Percentiles rank a stretch among this genome's conserved stretches.
Conservation (phyloP, 2,329 filamentous ascomycete species). For the Magnaporthiopsis rhizophila region DNA sequence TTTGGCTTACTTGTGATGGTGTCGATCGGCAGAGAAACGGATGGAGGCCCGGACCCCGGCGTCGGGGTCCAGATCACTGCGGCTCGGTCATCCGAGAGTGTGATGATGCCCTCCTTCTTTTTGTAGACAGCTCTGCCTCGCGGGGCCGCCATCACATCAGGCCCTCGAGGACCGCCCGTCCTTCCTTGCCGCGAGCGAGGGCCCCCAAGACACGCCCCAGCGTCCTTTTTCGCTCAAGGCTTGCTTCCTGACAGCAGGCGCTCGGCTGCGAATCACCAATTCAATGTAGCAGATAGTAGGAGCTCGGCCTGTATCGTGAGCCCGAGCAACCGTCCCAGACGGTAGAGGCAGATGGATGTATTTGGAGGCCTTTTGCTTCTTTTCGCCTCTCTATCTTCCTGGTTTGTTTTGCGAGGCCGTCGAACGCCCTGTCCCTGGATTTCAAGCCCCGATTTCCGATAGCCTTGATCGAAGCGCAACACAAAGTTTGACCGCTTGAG, state of each 20-base stretch:
- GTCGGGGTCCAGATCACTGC: slow-evolving; percentile 76
- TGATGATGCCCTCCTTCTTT: slow-evolving; percentile 86
- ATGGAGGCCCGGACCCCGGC: slow-evolving; percentile 51
- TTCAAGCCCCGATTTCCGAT: background rate
- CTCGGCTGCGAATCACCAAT: background rate
- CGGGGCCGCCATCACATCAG: slow-evolving; percentile 43
- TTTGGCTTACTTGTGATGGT: slow-evolving; percentile 69
- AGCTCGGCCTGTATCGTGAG: background rate
- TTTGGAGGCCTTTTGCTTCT: background rate
- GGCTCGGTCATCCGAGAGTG: slow-evolving; percentile 63
- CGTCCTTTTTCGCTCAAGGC: no score
- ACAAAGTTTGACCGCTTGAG: background rate
- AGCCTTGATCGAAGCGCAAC: background rate
- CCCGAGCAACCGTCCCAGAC: background rate
- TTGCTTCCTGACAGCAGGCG: background rate
- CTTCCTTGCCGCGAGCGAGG: background rate
- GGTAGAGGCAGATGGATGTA: background rate
- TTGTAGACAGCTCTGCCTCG: slow-evolving; percentile 74
- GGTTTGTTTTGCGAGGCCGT: no score
- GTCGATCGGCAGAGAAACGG: slow-evolving; percentile 61
- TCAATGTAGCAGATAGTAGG: background rate
- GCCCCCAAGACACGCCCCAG: background rate
- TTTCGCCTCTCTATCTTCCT: background rate
- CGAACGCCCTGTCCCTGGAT: no score
- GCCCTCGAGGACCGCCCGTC: background rate